Percentiles rank a stretch among this genome's conserved stretches.
phyloP scores from a whole-genome alignment of 2,329 filamentous ascomycete species.

The Clonostachys chloroleuca region DNA sequence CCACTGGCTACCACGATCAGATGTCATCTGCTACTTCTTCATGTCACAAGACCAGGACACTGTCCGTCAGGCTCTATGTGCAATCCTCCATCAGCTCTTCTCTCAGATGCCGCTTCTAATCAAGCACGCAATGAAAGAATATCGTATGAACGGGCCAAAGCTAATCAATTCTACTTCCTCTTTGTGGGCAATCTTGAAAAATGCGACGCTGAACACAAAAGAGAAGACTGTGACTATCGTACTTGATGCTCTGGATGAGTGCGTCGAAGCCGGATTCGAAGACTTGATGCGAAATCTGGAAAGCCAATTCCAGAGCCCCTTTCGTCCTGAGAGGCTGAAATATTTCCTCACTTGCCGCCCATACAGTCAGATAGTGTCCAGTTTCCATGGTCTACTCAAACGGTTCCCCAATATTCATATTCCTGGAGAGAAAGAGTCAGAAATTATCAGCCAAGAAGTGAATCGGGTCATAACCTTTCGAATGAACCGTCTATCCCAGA shows the following conservation, averaged over 20 bases:
- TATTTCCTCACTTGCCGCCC: constrained; percentile 28
- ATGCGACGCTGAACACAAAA: constrained; percentile 11
- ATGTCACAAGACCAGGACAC: constrained; percentile 30
- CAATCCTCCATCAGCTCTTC: constrained; percentile 32
- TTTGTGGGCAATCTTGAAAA: constrained; percentile 25
- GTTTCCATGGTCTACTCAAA: constrained; percentile 11
- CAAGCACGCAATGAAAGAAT: constrained; percentile 18
- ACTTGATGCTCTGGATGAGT: constrained; percentile 34
- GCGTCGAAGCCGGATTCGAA: constrained; percentile 12
- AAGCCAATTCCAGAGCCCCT: background rate
- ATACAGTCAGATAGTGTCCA: constrained; percentile 16
- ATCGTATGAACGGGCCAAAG: constrained; percentile 11
- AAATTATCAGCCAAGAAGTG: constrained; percentile 25
- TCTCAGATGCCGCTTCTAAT: constrained; percentile 18
- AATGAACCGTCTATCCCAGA: constrained; percentile 9
- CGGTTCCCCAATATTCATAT: constrained; percentile 22
- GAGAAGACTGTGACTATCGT: constrained; percentile 23
- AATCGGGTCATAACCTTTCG: constrained; percentile 23
- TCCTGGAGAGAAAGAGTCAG: constrained; percentile 26
- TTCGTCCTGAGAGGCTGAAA: constrained; percentile 11
- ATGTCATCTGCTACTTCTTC: constrained; percentile 33
- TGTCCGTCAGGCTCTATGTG: constrained; percentile 25
- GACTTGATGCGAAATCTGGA: constrained; percentile 8
- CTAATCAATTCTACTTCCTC: constrained; percentile 11
- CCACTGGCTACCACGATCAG: constrained; percentile 8